Evolutionary conservation across 2,329 filamentous ascomycete species (phyloP).

Genomic region (Mollisia scopiformis): DNA sequence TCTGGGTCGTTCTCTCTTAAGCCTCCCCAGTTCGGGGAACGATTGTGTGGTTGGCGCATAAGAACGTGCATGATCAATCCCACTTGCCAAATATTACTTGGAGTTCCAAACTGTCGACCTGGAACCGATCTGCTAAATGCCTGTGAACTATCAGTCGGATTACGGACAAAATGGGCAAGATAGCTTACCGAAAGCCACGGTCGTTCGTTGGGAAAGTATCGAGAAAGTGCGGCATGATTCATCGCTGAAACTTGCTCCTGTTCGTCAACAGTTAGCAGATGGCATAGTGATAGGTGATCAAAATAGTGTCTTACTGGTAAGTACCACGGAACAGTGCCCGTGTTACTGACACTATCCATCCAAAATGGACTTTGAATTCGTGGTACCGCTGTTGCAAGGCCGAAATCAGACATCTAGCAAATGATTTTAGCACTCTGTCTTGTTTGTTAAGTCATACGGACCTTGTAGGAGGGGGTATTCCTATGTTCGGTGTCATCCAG

Average conservation of each 20-base stretch:
- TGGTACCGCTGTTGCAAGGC: background rate
- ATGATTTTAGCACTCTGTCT: background rate
- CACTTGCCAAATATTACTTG: conserved; percentile 19
- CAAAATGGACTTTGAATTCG: background rate
- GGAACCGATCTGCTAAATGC: background rate
- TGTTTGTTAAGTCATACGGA: background rate
- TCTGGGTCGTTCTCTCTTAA: background rate
- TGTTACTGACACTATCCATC: background rate
- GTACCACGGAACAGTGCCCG: conserved; percentile 1
- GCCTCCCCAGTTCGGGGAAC: background rate
- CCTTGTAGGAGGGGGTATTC: conserved; percentile 9
- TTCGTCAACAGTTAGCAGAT: background rate
- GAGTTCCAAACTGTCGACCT: background rate
- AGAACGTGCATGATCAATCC: conserved; percentile 14
- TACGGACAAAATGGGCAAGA: background rate
- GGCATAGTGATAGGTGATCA: background rate
- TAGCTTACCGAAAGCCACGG: conserved; percentile 6
- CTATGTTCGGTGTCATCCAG: conserved; percentile 11
- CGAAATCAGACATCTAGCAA: conserved; percentile 10
- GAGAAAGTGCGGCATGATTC: background rate
- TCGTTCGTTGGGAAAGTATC: background rate
- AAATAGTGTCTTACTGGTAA: background rate
- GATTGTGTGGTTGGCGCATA: background rate
- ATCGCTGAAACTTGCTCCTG: conserved; percentile 1
- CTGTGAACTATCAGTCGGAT: background rate